Evolutionary conservation across 345 rosid genomes (phyloP).

Genomic region (Gossypium ekmanianum): DNA sequence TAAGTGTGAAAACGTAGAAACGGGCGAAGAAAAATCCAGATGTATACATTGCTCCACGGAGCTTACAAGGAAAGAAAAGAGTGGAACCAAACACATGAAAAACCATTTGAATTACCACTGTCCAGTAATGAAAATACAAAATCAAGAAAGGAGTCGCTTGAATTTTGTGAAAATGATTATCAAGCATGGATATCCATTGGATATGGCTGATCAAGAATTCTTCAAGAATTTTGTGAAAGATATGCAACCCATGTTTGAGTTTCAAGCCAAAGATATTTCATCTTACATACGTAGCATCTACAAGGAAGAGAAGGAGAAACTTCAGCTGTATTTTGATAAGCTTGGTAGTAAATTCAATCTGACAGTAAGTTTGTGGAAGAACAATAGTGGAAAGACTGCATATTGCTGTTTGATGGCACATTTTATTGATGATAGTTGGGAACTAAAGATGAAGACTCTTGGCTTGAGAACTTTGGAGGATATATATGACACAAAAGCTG

Average conservation of each 20-base stretch:
- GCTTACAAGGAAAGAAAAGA: background rate
- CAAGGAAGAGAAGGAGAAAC: background rate
- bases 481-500: too few relatives aligned
- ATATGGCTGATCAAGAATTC: background rate
- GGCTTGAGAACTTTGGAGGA: background rate
- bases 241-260: background rate
- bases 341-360: background rate
- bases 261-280: background rate
- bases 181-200: background rate
- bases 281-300: background rate
- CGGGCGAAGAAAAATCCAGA: too few relatives aligned
- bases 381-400: fast-evolving
- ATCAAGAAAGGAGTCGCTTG: background rate
- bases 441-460: background rate
- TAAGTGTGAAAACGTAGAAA: too few relatives aligned
- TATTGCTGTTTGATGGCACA: background rate
- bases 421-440: slow-evolving; percentile 12
- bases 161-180: background rate
- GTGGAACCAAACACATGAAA: background rate
- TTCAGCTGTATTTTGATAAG: background rate
- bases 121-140: too few relatives aligned
- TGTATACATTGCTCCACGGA: background rate
- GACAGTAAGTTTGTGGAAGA: background rate
- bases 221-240: background rate
- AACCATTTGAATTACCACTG: background rate